Base-by-base conservation (phyloP, 2,329 filamentous ascomycete species). In the Fusarium coicis region DNA sequence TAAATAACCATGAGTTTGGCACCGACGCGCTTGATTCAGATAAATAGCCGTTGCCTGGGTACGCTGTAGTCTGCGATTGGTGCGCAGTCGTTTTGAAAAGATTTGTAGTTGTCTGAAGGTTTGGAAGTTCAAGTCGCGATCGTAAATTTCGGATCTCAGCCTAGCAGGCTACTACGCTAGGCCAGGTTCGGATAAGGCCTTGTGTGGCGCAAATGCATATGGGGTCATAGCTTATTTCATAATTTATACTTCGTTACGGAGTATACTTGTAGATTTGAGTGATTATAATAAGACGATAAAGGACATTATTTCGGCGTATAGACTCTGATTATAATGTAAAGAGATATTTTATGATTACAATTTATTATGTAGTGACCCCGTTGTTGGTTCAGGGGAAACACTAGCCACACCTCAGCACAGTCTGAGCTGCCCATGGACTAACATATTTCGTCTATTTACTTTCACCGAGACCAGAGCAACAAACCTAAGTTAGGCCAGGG, bases 71-170 rank as follows among this genome's bases (percentile, higher is more conserved):
- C 71, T 74, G 72, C 72, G 69, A 73, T 76, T 74, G 64, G 62
- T 73, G 68, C 73, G 72, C 61, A 73, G 74, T 76, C 56, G 74
- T 71, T 76, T 72, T 36, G 68, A 63, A 60, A 71, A 57, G 54
- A 68, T 66, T 40, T 74, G 72, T 70, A 54, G 64, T 70, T 65
- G 70, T 70, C 60, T 63, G 56, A 70, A 49, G 61, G 56, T 66
- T 69, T 66, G 49, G 54, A 56, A 59, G 68, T 72, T 36, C 63
- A 60, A 70, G 69, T 76, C 76, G 78, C 75, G 70, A 76, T 76
- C 74, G 77, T 79, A 83, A 82, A 82, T 83, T 83, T 83, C 79
- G 79, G 74, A 77, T 78, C 73, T 71, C 73, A 75, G 74, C 76
- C 66, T 74, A 58, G 66, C 57, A 77, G 70, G 74, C 68, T 70